Evolutionary conservation across 148 eudicot genomes (phyloP).

Genomic region (Rhododendron henanense): DNA sequence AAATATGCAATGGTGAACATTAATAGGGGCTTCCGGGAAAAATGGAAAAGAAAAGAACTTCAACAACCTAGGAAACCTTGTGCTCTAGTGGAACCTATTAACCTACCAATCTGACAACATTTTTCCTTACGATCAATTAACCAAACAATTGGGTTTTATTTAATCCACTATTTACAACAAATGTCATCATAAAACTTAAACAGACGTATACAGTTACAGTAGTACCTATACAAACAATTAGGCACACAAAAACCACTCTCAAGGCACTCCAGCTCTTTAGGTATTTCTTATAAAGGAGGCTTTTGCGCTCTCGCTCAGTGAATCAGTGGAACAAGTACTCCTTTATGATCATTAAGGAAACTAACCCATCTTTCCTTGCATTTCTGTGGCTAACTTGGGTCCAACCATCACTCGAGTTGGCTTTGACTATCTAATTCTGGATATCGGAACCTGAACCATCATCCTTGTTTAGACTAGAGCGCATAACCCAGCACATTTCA

Average conservation of each 20-base stretch:
- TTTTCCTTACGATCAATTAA: background rate
- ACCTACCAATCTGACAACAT: background rate
- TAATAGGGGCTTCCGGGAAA: background rate
- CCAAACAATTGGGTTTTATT: background rate
- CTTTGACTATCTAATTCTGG: background rate
- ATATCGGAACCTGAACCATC: background rate
- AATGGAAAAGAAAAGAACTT: background rate
- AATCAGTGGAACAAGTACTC: background rate
- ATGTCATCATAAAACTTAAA: background rate
- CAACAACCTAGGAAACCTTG: background rate
- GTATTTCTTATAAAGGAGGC: background rate
- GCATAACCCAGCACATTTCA: background rate
- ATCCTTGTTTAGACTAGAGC: background rate
- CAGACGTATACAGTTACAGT: background rate
- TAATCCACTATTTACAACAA: background rate
- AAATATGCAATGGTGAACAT: background rate
- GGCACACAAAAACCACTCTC: background rate
- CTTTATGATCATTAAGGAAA: background rate
- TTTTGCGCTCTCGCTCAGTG: background rate
- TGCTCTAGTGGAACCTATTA: background rate
- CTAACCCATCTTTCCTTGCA: constrained; percentile 1
- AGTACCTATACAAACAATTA: background rate
- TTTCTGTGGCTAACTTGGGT: constrained; percentile 1
- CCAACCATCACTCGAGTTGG: background rate
- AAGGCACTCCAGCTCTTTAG: background rate